Conservation (phyloP, 768 basidiomycete species). For the Collybiopsis luxurians region DNA sequence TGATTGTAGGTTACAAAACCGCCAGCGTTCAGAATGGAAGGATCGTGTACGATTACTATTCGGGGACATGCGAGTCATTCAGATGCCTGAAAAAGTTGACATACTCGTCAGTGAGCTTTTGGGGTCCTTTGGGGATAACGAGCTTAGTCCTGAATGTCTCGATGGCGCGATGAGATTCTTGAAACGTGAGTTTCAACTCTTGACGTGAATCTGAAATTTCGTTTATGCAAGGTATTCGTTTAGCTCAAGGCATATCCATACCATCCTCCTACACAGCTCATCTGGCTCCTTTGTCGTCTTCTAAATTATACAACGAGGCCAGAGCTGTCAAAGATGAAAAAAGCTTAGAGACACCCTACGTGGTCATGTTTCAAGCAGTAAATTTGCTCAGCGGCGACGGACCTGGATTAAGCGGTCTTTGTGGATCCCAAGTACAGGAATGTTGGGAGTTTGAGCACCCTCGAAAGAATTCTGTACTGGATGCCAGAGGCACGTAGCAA, state of each 20-base stretch:
- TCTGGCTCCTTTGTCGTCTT: constrained; percentile 91
- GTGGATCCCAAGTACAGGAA: constrained; percentile 84
- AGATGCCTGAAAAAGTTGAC: constrained; percentile 85
- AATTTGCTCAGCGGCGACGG: constrained; percentile 83
- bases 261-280: constrained; percentile 95
- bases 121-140: constrained; percentile 98
- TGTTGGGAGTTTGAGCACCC: constrained; percentile 99
- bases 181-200: constrained; percentile 61
- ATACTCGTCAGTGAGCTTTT: constrained; percentile 94
- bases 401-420: constrained; percentile 54
- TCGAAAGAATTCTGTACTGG: constrained; percentile 70
- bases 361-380: constrained; percentile 96
- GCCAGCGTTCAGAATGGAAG: constrained; percentile 82
- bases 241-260: constrained; percentile 93
- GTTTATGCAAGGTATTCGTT: not conserved
- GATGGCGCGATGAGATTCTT: constrained; percentile 94
- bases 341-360: constrained; percentile 91
- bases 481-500: constrained; percentile 57
- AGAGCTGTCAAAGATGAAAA: constrained; percentile 62
- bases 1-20: constrained; percentile 70
- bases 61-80: constrained; percentile 89
- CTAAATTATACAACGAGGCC: constrained; percentile 88
- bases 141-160: constrained; percentile 95
- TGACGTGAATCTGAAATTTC: not conserved
- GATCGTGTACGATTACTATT: constrained; percentile 77